Base-by-base conservation (phyloP, 768 basidiomycete genomes). In the Inosperma sp. region DNA sequence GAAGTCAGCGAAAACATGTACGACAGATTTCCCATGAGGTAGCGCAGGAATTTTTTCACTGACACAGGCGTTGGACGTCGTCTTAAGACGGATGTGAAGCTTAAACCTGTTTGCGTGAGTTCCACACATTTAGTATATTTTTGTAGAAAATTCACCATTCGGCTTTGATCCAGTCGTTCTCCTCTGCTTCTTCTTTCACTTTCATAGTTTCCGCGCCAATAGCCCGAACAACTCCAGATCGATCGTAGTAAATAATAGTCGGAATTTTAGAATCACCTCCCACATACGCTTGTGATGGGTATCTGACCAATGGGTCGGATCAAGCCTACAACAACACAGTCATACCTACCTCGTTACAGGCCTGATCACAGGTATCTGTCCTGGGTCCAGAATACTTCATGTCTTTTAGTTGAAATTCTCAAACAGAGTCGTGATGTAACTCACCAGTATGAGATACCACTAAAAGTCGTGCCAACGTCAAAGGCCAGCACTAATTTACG, bases 211-310 rank as follows among this genome's bases (percentile, higher is more conserved):
- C 75, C 1, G 74, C 75, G 1, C 78, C 78, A 9, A 69, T 60
- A 0, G 76, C 77, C 19, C 56, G 66, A 4, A 71, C 62, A 2
- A 19, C 26, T 3, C 74, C 77, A 14, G 64, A 49, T 7, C 52
- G 36, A 46, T 75, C 76, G 55, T 79, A 79, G 44, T 72, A 74
- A 17, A 79, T 48, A 17, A 76, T 58, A 0, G 75, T 73, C 2
- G 75, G 78, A 31, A 79, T 74, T 49, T 78, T 79, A 27, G 66
- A 69, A 48, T 76, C 70, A 1, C 73, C 71, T 2, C 71, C 72
- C 10, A 68, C 62, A 1, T 68, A 59, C 7, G 72, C 70, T 53
- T 75, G 75, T 1, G 67, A 71, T 2, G 75, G 77, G 52, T 69
- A 78, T 47, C 78, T 78, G 41, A 42, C 29, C 17, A 22, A 49